phyloP scores from a whole-genome alignment of 257 asterid genomes.

The Marsdenia floribunda region DNA sequence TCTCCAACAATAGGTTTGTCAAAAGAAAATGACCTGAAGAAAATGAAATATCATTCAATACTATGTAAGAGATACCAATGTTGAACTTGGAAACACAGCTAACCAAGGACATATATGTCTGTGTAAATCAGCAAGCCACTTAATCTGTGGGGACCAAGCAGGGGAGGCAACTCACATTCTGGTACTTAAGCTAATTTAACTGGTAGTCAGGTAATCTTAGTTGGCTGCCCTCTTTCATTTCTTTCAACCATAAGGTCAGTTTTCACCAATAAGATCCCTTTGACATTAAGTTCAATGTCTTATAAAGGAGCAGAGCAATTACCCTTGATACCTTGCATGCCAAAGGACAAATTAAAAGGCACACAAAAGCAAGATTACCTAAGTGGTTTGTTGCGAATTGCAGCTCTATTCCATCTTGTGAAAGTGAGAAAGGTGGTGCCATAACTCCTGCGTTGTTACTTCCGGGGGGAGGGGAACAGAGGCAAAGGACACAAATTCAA shows the following conservation, averaged over 20 bases:
- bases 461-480: constrained; percentile 1
- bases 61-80: not conserved
- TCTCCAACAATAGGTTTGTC: constrained; percentile 38
- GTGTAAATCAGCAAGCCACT: no score
- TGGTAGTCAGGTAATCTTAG: not conserved
- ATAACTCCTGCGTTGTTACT: constrained; percentile 83
- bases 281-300: no score
- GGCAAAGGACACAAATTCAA: constrained; percentile 10
- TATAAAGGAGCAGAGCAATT: not conserved
- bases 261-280: no score
- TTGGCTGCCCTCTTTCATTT: no score
- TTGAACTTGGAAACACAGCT: not conserved
- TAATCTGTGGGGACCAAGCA: no score
- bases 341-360: not conserved
- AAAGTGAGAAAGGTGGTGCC: constrained; percentile 55
- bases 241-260: no score
- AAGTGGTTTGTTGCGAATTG: constrained; percentile 80
- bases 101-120: no score
- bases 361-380: constrained; percentile 26
- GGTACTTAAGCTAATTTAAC: no score
- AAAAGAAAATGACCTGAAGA: constrained; percentile 45
- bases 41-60: not conserved
- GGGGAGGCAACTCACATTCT: no score
- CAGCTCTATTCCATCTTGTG: constrained; percentile 63
- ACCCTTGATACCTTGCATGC: not conserved